Percentiles rank a stretch among this genome's conserved stretches.
Evolutionary conservation across 768 basidiomycete species (phyloP).

Genomic region (Termitomyces sp.): DNA sequence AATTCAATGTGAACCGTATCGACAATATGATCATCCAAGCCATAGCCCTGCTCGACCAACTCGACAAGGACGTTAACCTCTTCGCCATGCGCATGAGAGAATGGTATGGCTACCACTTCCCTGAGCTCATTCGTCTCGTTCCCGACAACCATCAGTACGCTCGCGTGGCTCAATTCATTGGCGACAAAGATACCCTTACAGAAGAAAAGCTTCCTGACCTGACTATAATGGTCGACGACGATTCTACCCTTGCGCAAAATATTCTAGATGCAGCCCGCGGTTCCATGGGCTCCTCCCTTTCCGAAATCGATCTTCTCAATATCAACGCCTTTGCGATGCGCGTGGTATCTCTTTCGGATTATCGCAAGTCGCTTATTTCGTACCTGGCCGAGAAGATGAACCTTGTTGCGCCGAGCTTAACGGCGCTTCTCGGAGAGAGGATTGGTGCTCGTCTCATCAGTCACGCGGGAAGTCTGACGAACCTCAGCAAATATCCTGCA

Average conservation of each 20-base stretch:
- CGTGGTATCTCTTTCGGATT: slow-evolving; percentile 88
- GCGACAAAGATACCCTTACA: slow-evolving; percentile 75
- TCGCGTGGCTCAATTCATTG: slow-evolving; percentile 77
- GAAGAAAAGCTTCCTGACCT: slow-evolving; percentile 81
- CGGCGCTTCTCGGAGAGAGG: slow-evolving; percentile 85
- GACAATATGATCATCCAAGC: slow-evolving; percentile 99
- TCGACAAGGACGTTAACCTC: slow-evolving; percentile 99
- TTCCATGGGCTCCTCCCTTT: slow-evolving; percentile 90
- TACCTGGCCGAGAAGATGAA: slow-evolving; percentile 98
- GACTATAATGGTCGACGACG: slow-evolving; percentile 75
- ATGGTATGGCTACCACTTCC: slow-evolving; percentile 99
- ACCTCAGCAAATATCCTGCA: slow-evolving; percentile 96
- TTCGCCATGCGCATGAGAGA: slow-evolving; percentile 98
- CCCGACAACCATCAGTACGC: slow-evolving; percentile 95
- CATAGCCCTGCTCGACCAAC: slow-evolving; percentile 95
- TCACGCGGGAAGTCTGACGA: slow-evolving; percentile 94
- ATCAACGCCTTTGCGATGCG: slow-evolving; percentile 87
- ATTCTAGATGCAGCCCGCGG: slow-evolving; percentile 91
- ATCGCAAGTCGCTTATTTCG: slow-evolving; percentile 82
- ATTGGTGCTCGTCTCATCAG: slow-evolving; percentile 91
- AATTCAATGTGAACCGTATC: slow-evolving; percentile 93
- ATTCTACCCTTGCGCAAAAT: slow-evolving; percentile 84
- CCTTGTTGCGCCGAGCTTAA: slow-evolving; percentile 89
- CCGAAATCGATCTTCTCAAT: slow-evolving; percentile 93
- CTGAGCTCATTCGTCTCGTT: slow-evolving; percentile 89